Base-by-base conservation (phyloP, 495 filamentous ascomycete genomes). In the Aspergillus affinis region DNA sequence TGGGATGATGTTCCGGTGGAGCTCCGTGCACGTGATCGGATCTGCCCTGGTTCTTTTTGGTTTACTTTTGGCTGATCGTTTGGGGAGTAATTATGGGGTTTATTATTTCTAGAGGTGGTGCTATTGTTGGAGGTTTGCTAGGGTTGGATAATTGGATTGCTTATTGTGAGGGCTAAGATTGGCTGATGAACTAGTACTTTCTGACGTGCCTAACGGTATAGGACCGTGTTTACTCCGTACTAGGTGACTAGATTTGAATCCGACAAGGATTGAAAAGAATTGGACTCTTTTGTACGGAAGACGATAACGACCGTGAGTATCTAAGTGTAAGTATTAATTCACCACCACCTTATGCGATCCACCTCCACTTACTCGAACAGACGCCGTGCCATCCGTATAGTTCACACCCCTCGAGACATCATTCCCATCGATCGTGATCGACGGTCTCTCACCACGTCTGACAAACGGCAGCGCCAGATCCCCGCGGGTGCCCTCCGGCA, bases 401-500 rank as follows among this genome's bases (percentile, higher is more conserved):
- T 41, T 46, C 46, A 72, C 61, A 0, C 58, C 65, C 44, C 44
- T 61, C 12, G 41, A 61, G 44, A 75, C 50, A 18, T 59, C 54
- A 12, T 64, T 65, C 0, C 72, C 73, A 64, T 75, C 63, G 26
- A 74, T 61, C 19, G 59, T 65, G 21, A 75, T 71, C 4, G 61
- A 61, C 21, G 67, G 65, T 57, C 65, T 69, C 69, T 61, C 68
- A 4, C 57, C 59, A 15, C 54, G 53, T 10, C 21, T 58, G 6
- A 63, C 53, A 65, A 36, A 70, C 46, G 70, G 72, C 59, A 80
- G 70, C 29, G 69, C 66, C 27, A 85, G 62, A 47, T 49, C 70
- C 1, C 84, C 84, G 23, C 48, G 68, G 8, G 82, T 85, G 2
- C 75, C 77, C 41, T 65, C 58, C 2, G 84, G 82, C 15, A 80